Evolutionary conservation across 805 yeast species (phyloP).

Genomic region (Diddensiella santjacobensis): DNA sequence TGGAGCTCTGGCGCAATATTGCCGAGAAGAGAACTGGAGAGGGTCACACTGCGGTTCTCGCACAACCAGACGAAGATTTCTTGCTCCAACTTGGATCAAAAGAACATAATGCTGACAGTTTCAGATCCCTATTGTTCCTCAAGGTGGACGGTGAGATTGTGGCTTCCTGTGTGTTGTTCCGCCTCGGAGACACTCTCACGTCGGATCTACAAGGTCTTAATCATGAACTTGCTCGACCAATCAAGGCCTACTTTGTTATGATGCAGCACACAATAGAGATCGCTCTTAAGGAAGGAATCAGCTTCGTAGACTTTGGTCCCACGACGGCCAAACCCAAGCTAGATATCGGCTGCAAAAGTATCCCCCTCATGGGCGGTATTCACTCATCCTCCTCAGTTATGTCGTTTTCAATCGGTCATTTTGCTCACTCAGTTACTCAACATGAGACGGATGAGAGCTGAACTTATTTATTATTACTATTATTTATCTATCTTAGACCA

Average conservation of each 20-base stretch:
- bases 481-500: too few relatives aligned
- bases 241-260: slow-evolving; percentile 46
- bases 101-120: slow-evolving; percentile 27
- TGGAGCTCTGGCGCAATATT: slow-evolving; percentile 39
- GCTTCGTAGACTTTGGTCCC: slow-evolving; percentile 45
- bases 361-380: slow-evolving; percentile 40
- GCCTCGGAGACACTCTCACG: slow-evolving; percentile 44
- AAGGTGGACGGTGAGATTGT: slow-evolving; percentile 37
- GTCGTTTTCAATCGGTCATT: slow-evolving; percentile 9
- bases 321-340: slow-evolving; percentile 43
- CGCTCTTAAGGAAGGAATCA: slow-evolving; percentile 37
- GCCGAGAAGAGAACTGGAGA: slow-evolving; percentile 38
- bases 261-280: slow-evolving; percentile 44
- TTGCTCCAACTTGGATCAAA: slow-evolving; percentile 32
- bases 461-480: not conserved
- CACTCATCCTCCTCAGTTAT: slow-evolving; percentile 23
- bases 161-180: slow-evolving; percentile 42
- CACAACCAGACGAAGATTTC: slow-evolving; percentile 35
- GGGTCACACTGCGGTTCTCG: slow-evolving; percentile 39
- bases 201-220: slow-evolving; percentile 44
- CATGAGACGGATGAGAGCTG: not conserved
- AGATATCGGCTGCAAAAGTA: slow-evolving; percentile 39
- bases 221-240: slow-evolving; percentile 38
- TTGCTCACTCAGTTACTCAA: slow-evolving; percentile 6
- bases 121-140: slow-evolving; percentile 37